Percentiles rank a stretch among this genome's conserved stretches.
Evolutionary conservation across 2,329 filamentous ascomycete species (phyloP).

Genomic region (Diplodia mutila): DNA sequence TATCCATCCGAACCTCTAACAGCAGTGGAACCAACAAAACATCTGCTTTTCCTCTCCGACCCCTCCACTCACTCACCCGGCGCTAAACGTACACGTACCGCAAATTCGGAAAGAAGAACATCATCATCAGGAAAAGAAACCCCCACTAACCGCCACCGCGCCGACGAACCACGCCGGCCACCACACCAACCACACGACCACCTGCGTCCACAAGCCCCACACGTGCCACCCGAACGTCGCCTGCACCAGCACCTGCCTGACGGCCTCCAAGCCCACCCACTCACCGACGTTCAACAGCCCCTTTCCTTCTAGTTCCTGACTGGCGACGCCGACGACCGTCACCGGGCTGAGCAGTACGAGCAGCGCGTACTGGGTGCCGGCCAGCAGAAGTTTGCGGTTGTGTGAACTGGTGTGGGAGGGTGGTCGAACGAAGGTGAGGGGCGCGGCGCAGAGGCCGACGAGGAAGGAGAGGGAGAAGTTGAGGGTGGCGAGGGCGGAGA

Average conservation of each 20-base stretch:
- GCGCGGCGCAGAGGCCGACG: constrained; percentile 76
- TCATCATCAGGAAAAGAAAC: neutral
- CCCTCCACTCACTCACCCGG: too few relatives aligned
- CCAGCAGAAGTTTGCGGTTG: constrained; percentile 26
- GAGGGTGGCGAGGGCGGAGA: constrained; percentile 89
- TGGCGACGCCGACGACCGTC: constrained; percentile 37
- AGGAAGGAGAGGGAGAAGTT: constrained; percentile 93
- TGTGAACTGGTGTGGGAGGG: neutral
- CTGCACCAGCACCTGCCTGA: constrained; percentile 65
- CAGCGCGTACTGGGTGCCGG: constrained; percentile 29
- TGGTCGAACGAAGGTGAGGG: constrained; percentile 71
- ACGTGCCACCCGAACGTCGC: constrained; percentile 88
- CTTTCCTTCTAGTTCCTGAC: constrained; percentile 32
- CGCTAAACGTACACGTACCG: too few relatives aligned
- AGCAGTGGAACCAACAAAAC: too few relatives aligned
- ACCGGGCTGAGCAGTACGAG: constrained; percentile 41
- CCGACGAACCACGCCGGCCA: constrained; percentile 87
- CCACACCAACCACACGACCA: constrained; percentile 94
- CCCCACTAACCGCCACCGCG: constrained; percentile 33
- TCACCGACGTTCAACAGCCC: constrained; percentile 42
- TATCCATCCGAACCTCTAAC: too few relatives aligned
- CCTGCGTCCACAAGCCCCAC: constrained; percentile 84
- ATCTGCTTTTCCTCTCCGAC: too few relatives aligned
- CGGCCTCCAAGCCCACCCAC: constrained; percentile 33
- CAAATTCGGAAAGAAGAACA: too few relatives aligned